Percentiles rank a stretch among this genome's conserved stretches.
Conservation (phyloP, 2,329 filamentous ascomycete species). For the Aureobasidium sp. region DNA sequence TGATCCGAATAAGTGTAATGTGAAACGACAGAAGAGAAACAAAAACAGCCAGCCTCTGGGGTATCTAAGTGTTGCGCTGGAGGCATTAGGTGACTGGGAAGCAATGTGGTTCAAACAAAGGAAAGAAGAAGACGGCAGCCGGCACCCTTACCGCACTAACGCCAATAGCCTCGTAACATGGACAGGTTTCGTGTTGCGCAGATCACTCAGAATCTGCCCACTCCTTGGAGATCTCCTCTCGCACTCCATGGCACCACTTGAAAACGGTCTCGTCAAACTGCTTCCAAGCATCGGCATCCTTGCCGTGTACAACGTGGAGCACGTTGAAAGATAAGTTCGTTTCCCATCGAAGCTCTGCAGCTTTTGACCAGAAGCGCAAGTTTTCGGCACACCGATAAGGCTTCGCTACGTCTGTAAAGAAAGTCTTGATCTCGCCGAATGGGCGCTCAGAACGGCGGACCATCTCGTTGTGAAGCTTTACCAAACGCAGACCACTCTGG, state of each 20-base stretch:
- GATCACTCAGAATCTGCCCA: slow-evolving; percentile 38
- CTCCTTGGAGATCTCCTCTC: slow-evolving; percentile 75
- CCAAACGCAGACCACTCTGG: slow-evolving; percentile 71
- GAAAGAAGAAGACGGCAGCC: not conserved
- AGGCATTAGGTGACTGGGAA: slow-evolving; percentile 7
- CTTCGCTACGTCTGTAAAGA: slow-evolving; percentile 88
- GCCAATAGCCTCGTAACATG: not conserved
- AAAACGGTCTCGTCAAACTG: slow-evolving; percentile 78
- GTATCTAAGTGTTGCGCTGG: slow-evolving; percentile 12
- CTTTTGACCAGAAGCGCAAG: slow-evolving; percentile 91
- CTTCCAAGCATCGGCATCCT: slow-evolving; percentile 62
- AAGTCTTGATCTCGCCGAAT: slow-evolving; percentile 83
- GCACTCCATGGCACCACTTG: slow-evolving; percentile 73
- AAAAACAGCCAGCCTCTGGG: slow-evolving; percentile 11
- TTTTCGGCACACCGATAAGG: slow-evolving; percentile 94
- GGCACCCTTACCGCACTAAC: not conserved
- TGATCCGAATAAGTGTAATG: not conserved
- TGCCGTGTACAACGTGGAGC: slow-evolving; percentile 76
- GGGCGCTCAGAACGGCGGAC: slow-evolving; percentile 77
- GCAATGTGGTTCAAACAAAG: not conserved
- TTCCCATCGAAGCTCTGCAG: slow-evolving; percentile 90
- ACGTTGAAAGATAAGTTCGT: slow-evolving; percentile 76
- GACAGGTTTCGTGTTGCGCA: not conserved
- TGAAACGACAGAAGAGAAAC: not conserved
- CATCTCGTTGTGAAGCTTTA: slow-evolving; percentile 82